These are phyloP conservation scores for Eremothecium sinecaudum DNA, from an alignment of 1,139 yeast genomes.

Conservation along the genomic window DNA sequence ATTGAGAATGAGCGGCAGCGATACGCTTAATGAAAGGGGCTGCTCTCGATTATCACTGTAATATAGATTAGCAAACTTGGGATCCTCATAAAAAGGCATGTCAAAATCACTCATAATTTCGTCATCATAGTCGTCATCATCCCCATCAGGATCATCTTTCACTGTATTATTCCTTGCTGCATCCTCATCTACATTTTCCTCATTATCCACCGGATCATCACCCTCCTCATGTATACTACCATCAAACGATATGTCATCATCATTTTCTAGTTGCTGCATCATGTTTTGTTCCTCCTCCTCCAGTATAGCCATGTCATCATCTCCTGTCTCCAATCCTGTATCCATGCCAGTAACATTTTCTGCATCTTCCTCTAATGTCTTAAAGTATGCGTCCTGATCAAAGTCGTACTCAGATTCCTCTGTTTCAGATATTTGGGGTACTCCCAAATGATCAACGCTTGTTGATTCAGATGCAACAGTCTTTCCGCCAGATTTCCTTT, in stretches of 20 bases:
- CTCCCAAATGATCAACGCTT: constrained; percentile 36
- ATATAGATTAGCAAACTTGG: constrained; percentile 29
- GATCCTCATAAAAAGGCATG: constrained; percentile 34
- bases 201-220: constrained; percentile 23
- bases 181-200: constrained; percentile 7
- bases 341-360: constrained; percentile 34
- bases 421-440: constrained; percentile 26
- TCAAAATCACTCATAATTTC: constrained; percentile 30
- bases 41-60: constrained; percentile 29
- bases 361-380: constrained; percentile 58
- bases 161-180: constrained; percentile 3
- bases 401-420: constrained; percentile 58
- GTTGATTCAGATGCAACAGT: constrained; percentile 26
- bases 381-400: constrained; percentile 61
- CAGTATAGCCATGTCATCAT: constrained; percentile 43
- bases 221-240: constrained; percentile 30
- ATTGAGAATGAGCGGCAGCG: constrained; percentile 34
- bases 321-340: constrained; percentile 44
- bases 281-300: constrained; percentile 41
- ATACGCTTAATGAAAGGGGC: constrained; percentile 26
- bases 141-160: constrained; percentile 22
- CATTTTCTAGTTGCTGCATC: constrained; percentile 34
- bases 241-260: constrained; percentile 31
- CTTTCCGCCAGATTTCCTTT: constrained; percentile 13
- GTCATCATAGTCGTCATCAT: constrained; percentile 41